Conservation (phyloP, 352 stramenopile species). For the Globisporangium abappressorium region DNA sequence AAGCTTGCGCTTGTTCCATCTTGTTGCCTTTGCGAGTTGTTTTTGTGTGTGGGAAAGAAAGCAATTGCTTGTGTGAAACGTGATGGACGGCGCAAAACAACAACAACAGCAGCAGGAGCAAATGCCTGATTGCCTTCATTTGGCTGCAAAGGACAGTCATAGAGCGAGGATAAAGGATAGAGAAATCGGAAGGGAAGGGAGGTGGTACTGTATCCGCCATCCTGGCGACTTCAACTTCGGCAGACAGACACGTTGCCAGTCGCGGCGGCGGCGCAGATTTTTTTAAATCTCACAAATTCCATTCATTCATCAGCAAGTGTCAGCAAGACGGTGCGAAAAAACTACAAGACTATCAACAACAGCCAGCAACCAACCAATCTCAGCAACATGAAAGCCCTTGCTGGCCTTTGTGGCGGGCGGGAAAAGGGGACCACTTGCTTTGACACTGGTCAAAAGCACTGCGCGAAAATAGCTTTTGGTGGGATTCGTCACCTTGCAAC, state of each 20-base stretch:
- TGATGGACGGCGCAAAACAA: no score
- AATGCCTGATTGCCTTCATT: not conserved
- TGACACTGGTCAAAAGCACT: no score
- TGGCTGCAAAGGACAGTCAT: not conserved
- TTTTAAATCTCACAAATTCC: no score
- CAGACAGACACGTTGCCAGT: not conserved
- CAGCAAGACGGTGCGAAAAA: not conserved
- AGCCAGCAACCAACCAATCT: not conserved
- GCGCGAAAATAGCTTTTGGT: no score
- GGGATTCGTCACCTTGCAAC: no score
- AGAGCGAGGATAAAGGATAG: not conserved
- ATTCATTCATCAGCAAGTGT: no score
- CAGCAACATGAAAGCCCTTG: no score
- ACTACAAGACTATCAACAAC: not conserved
- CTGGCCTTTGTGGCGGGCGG: no score
- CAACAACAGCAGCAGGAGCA: not conserved
- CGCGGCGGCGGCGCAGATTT: no score
- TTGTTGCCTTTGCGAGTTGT: not conserved
- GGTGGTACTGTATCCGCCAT: not conserved
- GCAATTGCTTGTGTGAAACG: slow-evolving; percentile 6
- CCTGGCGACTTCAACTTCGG: not conserved
- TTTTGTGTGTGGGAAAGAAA: not conserved
- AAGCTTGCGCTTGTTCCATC: not conserved
- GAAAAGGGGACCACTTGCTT: no score
- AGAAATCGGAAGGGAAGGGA: not conserved